Conservation (phyloP, 164 flowering plant species). For the Cinnamomum chago region DNA sequence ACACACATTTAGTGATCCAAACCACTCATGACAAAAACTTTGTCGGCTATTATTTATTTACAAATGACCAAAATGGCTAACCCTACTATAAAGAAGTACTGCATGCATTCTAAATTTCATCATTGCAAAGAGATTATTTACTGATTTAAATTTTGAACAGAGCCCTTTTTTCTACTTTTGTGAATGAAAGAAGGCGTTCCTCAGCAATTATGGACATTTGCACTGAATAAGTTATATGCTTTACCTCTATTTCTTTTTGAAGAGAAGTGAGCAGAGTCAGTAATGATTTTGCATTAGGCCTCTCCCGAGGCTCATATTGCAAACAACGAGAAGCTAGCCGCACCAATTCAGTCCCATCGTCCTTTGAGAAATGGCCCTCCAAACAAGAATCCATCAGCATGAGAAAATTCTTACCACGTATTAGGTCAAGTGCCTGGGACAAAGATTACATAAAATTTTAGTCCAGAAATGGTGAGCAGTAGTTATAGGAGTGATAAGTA, state of each 20-base stretch:
- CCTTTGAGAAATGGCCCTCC: constrained; percentile 86
- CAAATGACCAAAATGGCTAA: background rate
- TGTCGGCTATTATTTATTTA: too few species aligned
- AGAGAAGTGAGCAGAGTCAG: constrained; percentile 65
- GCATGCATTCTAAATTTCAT: background rate
- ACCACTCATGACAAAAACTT: too few species aligned
- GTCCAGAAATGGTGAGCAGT: background rate
- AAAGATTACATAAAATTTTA: background rate
- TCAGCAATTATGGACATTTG: background rate
- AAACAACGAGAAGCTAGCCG: constrained; percentile 84
- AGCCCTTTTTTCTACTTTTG: background rate
- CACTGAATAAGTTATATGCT: background rate
- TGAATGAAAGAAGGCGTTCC: background rate
- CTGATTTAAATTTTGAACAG: background rate
- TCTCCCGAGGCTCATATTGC: constrained; percentile 89
- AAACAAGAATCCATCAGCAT: constrained; percentile 89
- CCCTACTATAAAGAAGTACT: background rate
- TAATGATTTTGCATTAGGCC: constrained; percentile 83
- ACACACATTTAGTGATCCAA: too few species aligned
- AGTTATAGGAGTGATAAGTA: background rate
- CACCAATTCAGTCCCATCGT: constrained; percentile 85
- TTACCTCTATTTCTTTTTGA: constrained; percentile 83
- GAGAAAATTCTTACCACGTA: constrained; percentile 76
- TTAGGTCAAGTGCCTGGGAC: constrained; percentile 82
- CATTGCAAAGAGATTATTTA: background rate